phyloP scores from a whole-genome alignment of 192 early-diverging fungal genomes.

The Kickxella alabastrina region DNA sequence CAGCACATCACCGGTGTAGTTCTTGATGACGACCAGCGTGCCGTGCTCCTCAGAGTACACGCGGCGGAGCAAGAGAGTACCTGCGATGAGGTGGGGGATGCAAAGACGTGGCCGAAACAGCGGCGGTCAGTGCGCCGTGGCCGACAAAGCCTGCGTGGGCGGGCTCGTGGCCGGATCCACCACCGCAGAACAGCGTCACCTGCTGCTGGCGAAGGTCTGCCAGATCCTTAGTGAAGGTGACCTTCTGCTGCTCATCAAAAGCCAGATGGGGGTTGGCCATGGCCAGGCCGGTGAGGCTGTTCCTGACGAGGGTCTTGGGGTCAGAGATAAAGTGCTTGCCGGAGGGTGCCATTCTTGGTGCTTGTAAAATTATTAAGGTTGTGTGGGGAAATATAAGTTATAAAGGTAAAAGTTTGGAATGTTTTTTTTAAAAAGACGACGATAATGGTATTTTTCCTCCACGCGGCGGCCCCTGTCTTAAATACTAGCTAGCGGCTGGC shows the following conservation, averaged over 20 bases:
- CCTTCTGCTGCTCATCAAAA: constrained; percentile 60
- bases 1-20: constrained; percentile 79
- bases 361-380: not conserved
- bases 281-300: constrained; percentile 58
- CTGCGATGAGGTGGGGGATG: constrained; percentile 75
- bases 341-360: constrained; percentile 15
- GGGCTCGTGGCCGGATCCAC: constrained; percentile 84
- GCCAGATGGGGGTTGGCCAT: constrained; percentile 58
- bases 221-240: constrained; percentile 59
- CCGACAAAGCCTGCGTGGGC: constrained; percentile 78
- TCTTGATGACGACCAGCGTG: constrained; percentile 77
- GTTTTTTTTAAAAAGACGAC: not conserved
- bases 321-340: constrained; percentile 61
- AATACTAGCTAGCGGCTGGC: no score
- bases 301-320: constrained; percentile 58
- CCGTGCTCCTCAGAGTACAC: constrained; percentile 61
- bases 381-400: not conserved
- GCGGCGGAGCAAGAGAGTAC: constrained; percentile 68
- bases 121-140: constrained; percentile 66
- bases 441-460: not conserved
- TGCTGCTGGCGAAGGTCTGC: constrained; percentile 52
- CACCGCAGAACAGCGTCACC: constrained; percentile 77
- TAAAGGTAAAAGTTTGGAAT: not conserved
- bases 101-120: constrained; percentile 86
- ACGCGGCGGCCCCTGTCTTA: not conserved